Evolutionary conservation across 805 yeast genomes (phyloP).

Genomic region (Monosporozyma aerobia): DNA sequence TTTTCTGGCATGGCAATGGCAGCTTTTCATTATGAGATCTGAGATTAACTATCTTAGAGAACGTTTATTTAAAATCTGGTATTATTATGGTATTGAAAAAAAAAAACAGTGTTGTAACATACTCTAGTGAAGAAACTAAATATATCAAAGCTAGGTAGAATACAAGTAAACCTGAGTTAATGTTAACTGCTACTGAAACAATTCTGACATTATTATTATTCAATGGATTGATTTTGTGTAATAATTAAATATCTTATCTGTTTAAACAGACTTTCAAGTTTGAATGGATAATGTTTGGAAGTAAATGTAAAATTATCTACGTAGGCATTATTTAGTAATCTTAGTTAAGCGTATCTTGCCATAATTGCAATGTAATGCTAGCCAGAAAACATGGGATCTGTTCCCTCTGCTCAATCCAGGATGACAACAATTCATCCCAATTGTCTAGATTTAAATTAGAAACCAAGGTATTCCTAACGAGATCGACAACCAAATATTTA

Average conservation of each 20-base stretch:
- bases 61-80: background rate
- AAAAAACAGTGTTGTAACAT: background rate
- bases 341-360: constrained; percentile 32
- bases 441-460: constrained; percentile 32
- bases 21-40: background rate
- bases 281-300: too few relatives aligned
- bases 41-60: background rate
- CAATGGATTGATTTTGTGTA: too few relatives aligned
- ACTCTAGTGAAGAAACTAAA: too few relatives aligned
- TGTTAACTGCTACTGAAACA: too few relatives aligned
- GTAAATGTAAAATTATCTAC: background rate
- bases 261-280: too few relatives aligned
- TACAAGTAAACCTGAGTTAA: background rate
- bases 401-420: constrained; percentile 59
- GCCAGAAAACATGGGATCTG: constrained; percentile 74
- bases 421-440: constrained; percentile 44
- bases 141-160: background rate
- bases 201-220: too few relatives aligned
- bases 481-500: constrained; percentile 47
- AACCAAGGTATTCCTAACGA: constrained; percentile 44
- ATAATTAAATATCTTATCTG: too few relatives aligned
- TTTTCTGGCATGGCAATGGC: background rate
- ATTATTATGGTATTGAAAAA: background rate
- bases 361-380: constrained; percentile 59
- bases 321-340: background rate